Conservation (phyloP, 2,329 filamentous ascomycete species). For the Nemania sp. region DNA sequence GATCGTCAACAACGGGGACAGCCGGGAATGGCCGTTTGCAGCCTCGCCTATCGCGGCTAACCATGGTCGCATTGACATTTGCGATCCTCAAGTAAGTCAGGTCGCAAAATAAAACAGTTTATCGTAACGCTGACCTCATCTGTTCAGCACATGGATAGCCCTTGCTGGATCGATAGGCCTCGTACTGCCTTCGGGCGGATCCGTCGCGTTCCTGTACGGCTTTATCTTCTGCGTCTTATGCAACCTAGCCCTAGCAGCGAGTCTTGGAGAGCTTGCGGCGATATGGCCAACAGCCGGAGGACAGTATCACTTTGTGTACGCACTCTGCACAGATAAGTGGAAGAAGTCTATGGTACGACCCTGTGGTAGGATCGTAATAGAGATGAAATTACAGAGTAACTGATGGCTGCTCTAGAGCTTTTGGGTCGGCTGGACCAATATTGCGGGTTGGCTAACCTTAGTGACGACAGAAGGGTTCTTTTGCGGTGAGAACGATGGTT, state of each 20-base stretch:
- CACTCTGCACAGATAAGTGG: constrained; percentile 45
- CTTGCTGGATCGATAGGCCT: constrained; percentile 48
- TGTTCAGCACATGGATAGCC: constrained; percentile 43
- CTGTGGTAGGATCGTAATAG: neutral
- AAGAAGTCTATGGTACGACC: constrained; percentile 41
- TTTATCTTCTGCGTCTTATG: constrained; percentile 51
- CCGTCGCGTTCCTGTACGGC: constrained; percentile 48
- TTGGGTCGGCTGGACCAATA: constrained; percentile 49
- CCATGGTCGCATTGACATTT: constrained; percentile 49
- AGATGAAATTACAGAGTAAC: neutral
- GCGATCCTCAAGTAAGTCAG: constrained; percentile 46
- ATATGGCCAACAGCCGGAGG: constrained; percentile 53
- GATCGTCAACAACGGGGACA: constrained; percentile 14
- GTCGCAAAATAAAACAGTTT: neutral
- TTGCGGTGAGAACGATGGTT: constrained; percentile 36
- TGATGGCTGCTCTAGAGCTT: constrained; percentile 42
- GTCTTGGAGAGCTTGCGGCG: constrained; percentile 47
- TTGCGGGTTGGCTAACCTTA: constrained; percentile 50
- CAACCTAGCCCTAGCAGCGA: constrained; percentile 47
- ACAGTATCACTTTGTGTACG: constrained; percentile 51
- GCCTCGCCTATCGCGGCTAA: constrained; percentile 45
- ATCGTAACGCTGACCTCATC: neutral
- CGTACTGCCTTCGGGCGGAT: constrained; percentile 47
- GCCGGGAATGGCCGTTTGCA: constrained; percentile 40
- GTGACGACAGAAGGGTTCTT: constrained; percentile 50